Evolutionary conservation across 2,329 filamentous ascomycete genomes (phyloP), one percentile per base, ranked within the genome.

Genomic region (Nigrospora oryzae): DNA sequence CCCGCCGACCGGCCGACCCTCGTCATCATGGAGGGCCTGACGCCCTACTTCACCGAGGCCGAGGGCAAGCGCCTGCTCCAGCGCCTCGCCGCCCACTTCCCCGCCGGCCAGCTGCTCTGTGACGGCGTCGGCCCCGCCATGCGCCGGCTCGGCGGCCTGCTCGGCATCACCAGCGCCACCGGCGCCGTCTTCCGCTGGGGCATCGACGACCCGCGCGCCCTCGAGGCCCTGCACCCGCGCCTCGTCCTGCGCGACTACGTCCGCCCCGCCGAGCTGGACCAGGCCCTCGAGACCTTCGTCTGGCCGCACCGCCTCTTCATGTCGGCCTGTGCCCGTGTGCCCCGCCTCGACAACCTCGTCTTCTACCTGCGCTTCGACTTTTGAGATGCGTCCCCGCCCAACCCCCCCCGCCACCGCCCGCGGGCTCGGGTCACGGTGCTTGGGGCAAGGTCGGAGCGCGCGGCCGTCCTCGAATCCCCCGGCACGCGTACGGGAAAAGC

Each of bases 11-110:
- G 40, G 8, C 40, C 62, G 8, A 59, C 59, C 3, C 43, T 62
- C 17, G 46, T 65, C 17, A 38, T 65, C 23, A 56, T 59, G 41
- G 62, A 64, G 43, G 63, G 62, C 1, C 51, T 65, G 5, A 46
- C 55, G 15, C 56, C 59, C 47, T 66, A 63, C 34, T 46, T 66
- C 3, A 39, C 50, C 23, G 47, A 52, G 11, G 53, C 53, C 11
- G 49, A 52, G n/a, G 54, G 52, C 4, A 46, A 53, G 23, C 43
- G 51, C n/a, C 45, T 60, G 34, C 42, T 61, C 3, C 42, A 28
- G 14, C 52, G 56, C 2, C 44, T 63, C 1, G 52, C 54, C 28
- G 47, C 52, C 19, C 52, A 50, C 16, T 59, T 64, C 45, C 47
- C 49, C 5, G 44, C 51, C 3, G 58, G 16, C 31, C 53, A 62